Conservation (phyloP, 2,329 filamentous ascomycete species). For the Tolypocladium tropicale region DNA sequence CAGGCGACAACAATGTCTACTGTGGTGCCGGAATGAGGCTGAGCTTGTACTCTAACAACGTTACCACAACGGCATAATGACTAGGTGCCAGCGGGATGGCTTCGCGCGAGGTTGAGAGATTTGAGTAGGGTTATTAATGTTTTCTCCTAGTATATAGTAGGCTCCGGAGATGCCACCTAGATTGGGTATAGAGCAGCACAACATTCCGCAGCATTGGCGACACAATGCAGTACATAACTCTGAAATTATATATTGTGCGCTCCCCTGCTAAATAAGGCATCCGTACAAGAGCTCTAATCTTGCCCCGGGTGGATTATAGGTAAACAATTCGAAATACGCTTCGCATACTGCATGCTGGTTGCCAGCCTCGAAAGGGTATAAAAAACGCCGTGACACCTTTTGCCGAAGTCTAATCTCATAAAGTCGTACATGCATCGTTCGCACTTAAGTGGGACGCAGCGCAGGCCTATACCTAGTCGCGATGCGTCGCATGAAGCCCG, state of each 20-base stretch:
- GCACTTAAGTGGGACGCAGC: background rate
- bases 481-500: background rate
- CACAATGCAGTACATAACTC: background rate
- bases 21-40: conserved; percentile 21
- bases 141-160: background rate
- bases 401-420: background rate
- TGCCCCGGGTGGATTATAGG: no score
- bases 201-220: background rate
- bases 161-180: background rate
- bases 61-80: background rate
- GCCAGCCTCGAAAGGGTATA: background rate
- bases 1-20: conserved; percentile 19
- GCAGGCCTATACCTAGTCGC: background rate
- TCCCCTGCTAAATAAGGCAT: background rate
- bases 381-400: background rate
- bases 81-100: background rate
- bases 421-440: background rate
- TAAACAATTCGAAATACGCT: background rate
- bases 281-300: background rate
- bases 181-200: background rate
- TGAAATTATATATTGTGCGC: no score
- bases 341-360: background rate
- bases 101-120: background rate
- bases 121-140: no score
- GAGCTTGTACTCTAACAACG: conserved; percentile 17